Evolutionary conservation across 2,329 filamentous ascomycete genomes (phyloP).

Genomic region (Neocatenulostroma microsporum): DNA sequence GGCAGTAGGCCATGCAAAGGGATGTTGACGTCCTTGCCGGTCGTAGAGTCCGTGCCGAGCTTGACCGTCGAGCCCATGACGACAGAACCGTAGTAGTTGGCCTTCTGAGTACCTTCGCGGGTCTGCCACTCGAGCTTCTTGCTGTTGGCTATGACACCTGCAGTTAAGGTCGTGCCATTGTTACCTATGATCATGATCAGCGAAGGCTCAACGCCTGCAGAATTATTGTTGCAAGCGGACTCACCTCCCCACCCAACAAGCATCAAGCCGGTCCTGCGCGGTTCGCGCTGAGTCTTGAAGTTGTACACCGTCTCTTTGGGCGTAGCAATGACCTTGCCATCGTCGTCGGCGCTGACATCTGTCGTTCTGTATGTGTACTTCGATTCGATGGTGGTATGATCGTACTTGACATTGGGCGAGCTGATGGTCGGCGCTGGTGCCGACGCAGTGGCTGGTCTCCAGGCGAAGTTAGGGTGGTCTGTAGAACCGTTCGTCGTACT

Average conservation of each 20-base stretch:
- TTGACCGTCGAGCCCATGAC: slow-evolving; percentile 97
- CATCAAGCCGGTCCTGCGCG: slow-evolving; percentile 94
- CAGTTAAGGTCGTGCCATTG: slow-evolving; percentile 95
- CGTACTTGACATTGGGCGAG: slow-evolving; percentile 89
- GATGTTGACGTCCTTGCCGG: slow-evolving; percentile 84
- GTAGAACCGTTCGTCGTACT: slow-evolving; percentile 51
- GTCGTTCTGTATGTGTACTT: slow-evolving; percentile 97
- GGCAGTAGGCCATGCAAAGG: slow-evolving; percentile 90
- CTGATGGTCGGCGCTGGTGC: slow-evolving; percentile 42
- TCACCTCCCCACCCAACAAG: slow-evolving; percentile 86
- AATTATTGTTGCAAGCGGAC: not conserved
- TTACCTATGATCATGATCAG: slow-evolving; percentile 42
- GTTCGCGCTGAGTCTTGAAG: slow-evolving; percentile 93
- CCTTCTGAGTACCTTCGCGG: slow-evolving; percentile 71
- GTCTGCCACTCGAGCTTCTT: slow-evolving; percentile 84
- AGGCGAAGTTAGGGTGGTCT: too few species aligned
- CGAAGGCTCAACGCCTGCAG: not conserved
- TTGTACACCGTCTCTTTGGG: slow-evolving; percentile 88
- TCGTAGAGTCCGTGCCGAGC: slow-evolving; percentile 79
- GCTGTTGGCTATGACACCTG: slow-evolving; percentile 93
- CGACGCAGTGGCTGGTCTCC: slow-evolving; percentile 1
- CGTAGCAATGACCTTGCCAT: slow-evolving; percentile 71
- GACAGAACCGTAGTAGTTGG: slow-evolving; percentile 98
- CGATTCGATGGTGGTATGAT: slow-evolving; percentile 77
- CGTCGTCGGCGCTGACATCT: slow-evolving; percentile 60